Conservation (phyloP, 129 eudicot species). For the Logfia minima region DNA sequence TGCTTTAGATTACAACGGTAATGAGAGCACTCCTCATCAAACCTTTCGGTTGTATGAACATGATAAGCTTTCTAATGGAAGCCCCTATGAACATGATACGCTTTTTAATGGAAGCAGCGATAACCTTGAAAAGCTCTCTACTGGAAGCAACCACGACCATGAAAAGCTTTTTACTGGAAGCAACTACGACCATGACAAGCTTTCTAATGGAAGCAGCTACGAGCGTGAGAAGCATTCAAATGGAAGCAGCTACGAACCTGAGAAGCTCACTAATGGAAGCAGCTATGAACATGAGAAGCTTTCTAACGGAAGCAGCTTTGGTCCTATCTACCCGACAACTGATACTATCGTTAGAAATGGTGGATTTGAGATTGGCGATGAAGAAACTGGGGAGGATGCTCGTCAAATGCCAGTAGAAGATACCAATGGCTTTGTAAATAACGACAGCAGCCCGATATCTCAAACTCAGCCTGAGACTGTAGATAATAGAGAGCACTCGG, state of each 20-base stretch:
- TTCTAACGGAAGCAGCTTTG: constrained; percentile 22
- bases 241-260: neutral
- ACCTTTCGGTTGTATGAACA: constrained; percentile 33
- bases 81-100: constrained; percentile 26
- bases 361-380: constrained; percentile 42
- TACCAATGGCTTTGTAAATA: constrained; percentile 61
- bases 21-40: constrained; percentile 19
- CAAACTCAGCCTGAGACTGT: constrained; percentile 52
- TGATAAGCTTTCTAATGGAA: constrained; percentile 6
- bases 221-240: constrained; percentile 28
- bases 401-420: constrained; percentile 35
- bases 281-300: constrained; percentile 31
- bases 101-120: constrained; percentile 17
- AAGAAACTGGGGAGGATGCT: constrained; percentile 43
- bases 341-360: constrained; percentile 23
- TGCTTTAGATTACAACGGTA: constrained; percentile 17
- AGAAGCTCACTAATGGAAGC: neutral
- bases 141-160: constrained; percentile 21
- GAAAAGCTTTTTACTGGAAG: constrained; percentile 7
- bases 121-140: constrained; percentile 27
- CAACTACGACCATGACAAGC: constrained; percentile 21
- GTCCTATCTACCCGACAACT: constrained; percentile 30
- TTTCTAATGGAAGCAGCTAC: neutral
- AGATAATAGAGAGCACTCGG: constrained; percentile 61
- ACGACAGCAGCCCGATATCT: constrained; percentile 39